A percentile compares a stretch with the other conserved stretches of the same genome.
Conservation (phyloP, 306 rosid species). For the Gynostemma pentaphyllum region DNA sequence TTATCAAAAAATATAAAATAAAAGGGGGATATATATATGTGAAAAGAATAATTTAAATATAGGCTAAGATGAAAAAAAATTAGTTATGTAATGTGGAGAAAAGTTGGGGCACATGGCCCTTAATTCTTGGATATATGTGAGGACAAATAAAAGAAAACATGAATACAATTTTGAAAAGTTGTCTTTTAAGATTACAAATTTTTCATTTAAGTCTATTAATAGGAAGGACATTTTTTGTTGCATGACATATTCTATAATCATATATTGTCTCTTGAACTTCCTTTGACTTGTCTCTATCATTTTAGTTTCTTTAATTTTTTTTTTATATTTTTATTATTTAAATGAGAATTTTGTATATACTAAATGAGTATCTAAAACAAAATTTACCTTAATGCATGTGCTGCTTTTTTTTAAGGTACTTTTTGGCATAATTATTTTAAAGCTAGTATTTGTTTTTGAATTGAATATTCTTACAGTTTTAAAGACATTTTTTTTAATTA, state of each 20-base stretch:
- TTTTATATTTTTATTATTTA: neutral
- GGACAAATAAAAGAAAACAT: conserved; percentile 3
- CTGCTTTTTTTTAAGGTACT: too few species aligned
- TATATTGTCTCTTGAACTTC: neutral
- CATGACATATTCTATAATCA: neutral
- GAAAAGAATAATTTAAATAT: neutral
- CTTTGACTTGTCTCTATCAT: conserved; percentile 1
- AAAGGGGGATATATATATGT: neutral
- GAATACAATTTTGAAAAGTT: neutral
- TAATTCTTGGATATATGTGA: conserved; percentile 1
- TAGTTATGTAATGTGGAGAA: neutral
- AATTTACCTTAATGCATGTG: too few species aligned
- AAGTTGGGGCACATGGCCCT: conserved; percentile 7
- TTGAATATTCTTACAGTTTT: too few species aligned
- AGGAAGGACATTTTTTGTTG: neutral
- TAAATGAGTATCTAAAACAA: too few species aligned
- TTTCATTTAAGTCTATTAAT: neutral
- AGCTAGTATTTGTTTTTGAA: too few species aligned
- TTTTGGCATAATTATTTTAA: too few species aligned
- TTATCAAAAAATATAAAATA: too few species aligned
- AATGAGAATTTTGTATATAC: too few species aligned
- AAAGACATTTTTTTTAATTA: too few species aligned
- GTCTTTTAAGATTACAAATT: neutral
- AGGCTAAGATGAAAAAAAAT: neutral
- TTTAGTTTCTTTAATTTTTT: neutral